A percentile compares a stretch with the other conserved stretches of the same genome.
These are phyloP conservation scores for Phytopythium helicoides DNA, from an alignment of 352 stramenopile genomes.

Conservation along the genomic window DNA sequence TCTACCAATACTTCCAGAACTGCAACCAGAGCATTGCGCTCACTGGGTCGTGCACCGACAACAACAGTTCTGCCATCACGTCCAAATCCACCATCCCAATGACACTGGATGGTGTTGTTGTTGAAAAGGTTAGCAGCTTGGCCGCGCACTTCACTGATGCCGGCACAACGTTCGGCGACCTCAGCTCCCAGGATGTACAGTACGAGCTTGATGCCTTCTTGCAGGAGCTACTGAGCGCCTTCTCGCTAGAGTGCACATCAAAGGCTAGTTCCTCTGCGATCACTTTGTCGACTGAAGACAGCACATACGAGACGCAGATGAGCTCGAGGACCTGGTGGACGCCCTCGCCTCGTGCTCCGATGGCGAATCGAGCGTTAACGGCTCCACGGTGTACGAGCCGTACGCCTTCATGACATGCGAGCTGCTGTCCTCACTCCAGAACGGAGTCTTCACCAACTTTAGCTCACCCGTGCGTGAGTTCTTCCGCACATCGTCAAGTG, in stretches of 20 bases:
- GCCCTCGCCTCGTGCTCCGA: conserved; percentile 50
- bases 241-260: conserved; percentile 39
- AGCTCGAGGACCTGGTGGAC: conserved; percentile 43
- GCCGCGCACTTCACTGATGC: conserved; percentile 28
- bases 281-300: conserved; percentile 34
- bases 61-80: conserved; percentile 23
- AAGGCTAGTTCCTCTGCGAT: conserved; percentile 29
- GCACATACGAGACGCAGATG: conserved; percentile 42
- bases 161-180: conserved; percentile 28
- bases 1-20: conserved; percentile 64
- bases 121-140: conserved; percentile 28
- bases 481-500: conserved; percentile 34
- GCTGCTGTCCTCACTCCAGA: conserved; percentile 60
- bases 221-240: conserved; percentile 53
- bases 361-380: conserved; percentile 29
- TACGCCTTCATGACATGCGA: conserved; percentile 66
- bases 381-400: conserved; percentile 29
- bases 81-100: conserved; percentile 30
- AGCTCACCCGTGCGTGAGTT: conserved; percentile 55
- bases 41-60: conserved; percentile 23
- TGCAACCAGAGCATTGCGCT: conserved; percentile 44
- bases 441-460: conserved; percentile 77
- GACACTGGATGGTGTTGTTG: conserved; percentile 20
- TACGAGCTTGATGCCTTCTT: conserved; percentile 65
- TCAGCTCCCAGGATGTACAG: conserved; percentile 39